Base-by-base conservation (phyloP, 192 early-diverging fungal genomes). In the Thoreauomyces humboldtii region DNA sequence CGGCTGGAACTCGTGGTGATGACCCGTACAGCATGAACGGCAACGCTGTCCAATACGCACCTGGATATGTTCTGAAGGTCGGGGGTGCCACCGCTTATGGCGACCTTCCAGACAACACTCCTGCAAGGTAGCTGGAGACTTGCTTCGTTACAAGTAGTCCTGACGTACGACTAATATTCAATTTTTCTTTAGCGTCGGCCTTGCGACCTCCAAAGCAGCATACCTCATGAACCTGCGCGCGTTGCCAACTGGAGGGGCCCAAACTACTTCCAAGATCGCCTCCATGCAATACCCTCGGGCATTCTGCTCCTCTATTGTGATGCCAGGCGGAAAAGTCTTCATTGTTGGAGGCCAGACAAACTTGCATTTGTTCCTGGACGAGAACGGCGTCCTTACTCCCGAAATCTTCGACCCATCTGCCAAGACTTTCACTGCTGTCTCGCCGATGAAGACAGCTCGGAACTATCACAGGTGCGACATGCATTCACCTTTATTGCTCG, bases 391-490 rank as follows among this genome's bases (percentile, higher is more conserved):
- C 9, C 52, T 54, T 7, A 21, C 6, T 7, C 25, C 52, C 9
- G 52, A 54, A 32, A 24, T 54, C 9, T 54, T 14, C 31, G 31
- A 54, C 31, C 52, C 31, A 4, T 14, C 22, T 32, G 33, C 52
- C 27, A 21, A 21, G 28, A 24, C 11, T 17, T 54, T 14, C 31
- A 6, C 6, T 4, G 9, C 33, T 21, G 28, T 54, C 9, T 24
- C 52, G 31, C 31, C 52, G 12, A 54, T 54, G 52, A 54, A 54
- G 31, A 32, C 33, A 6, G 52, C 52, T 6, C 9, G 52, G 9
- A 54, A 54, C 31, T 54, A 32, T 32, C 52, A 54, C 52, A 54
- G n/a, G n/a, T n/a, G n/a, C n/a, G n/a, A n/a, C n/a, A n/a, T n/a
- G n/a, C n/a, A n/a, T n/a, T n/a, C n/a, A n/a, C n/a, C n/a, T n/a